These are phyloP conservation scores for Cercospora janseana DNA, from an alignment of 2,329 filamentous ascomycete species.

Conservation along the genomic window DNA sequence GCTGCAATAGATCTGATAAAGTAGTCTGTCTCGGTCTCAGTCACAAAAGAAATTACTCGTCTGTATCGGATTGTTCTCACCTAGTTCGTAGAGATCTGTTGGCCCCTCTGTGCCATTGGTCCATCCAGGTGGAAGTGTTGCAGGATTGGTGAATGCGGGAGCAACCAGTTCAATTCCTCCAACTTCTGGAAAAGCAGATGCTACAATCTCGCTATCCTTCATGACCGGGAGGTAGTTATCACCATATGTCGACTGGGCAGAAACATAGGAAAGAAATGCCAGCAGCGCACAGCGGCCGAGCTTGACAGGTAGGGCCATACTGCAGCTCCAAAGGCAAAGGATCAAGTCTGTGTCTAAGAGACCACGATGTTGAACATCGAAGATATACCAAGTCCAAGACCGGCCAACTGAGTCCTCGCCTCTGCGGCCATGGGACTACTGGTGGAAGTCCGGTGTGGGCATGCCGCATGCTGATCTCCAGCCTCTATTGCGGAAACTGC, in stretches of 20 bases:
- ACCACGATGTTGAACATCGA: not conserved
- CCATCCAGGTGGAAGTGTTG: conserved; percentile 35
- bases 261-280: not conserved
- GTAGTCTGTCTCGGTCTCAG: conserved; percentile 6
- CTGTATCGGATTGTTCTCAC: not conserved
- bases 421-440: not conserved
- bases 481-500: not conserved
- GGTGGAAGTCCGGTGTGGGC: not conserved
- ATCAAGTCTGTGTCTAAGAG: too few relatives aligned
- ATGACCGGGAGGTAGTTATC: conserved; percentile 1
- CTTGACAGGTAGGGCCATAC: too few relatives aligned
- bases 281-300: not conserved
- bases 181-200: conserved; percentile 37
- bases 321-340: too few relatives aligned
- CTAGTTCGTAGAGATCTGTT: conserved; percentile 33
- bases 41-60: too few relatives aligned
- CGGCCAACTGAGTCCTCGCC: too few relatives aligned
- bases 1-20: conserved; percentile 34
- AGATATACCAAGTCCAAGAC: too few relatives aligned
- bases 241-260: not conserved
- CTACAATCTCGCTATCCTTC: conserved; percentile 28
- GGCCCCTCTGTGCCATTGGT: conserved; percentile 36
- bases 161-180: conserved; percentile 31
- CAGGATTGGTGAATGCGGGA: conserved; percentile 36
- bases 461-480: not conserved